phyloP scores from a whole-genome alignment of 2,329 filamentous ascomycete species.

The Alternaria conjuncta region DNA sequence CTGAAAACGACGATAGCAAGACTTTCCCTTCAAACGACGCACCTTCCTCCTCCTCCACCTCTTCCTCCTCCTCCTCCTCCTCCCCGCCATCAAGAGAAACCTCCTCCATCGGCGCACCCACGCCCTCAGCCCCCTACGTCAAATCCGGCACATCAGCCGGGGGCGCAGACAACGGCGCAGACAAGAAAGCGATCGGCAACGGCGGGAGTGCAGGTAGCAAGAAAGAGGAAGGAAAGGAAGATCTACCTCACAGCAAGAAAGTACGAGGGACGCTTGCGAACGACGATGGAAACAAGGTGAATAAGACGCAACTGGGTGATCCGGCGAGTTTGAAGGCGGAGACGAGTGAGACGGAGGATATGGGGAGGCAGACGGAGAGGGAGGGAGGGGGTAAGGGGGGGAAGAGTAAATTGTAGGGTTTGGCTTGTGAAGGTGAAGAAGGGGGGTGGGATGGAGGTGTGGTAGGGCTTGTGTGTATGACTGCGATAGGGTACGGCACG shows the following conservation, averaged over 20 bases:
- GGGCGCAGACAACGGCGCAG: constrained; percentile 4
- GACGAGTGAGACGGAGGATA: constrained; percentile 25
- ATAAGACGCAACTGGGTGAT: constrained; percentile 39
- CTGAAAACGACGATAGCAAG: constrained; percentile 24
- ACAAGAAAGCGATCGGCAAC: constrained; percentile 8
- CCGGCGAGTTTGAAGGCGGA: constrained; percentile 39
- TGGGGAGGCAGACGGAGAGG: constrained; percentile 26
- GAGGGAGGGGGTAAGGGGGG: constrained; percentile 21
- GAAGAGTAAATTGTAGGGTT: constrained; percentile 28
- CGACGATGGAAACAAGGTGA: constrained; percentile 24
- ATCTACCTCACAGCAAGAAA: constrained; percentile 32
- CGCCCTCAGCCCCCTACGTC: constrained; percentile 13
- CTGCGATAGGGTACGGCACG: background rate
- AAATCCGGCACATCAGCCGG: constrained; percentile 1
- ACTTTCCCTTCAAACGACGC: constrained; percentile 14
- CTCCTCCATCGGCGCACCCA: constrained; percentile 7
- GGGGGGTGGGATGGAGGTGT: background rate
- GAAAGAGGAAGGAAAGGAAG: constrained; percentile 5
- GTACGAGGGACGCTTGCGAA: constrained; percentile 35
- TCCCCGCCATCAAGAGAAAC: constrained; percentile 1
- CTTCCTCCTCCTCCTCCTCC: background rate
- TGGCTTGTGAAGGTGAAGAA: background rate
- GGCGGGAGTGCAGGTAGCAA: background rate
- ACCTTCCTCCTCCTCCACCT: background rate
- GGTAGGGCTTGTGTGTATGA: background rate